A percentile compares a stretch with the other conserved stretches of the same genome.
Evolutionary conservation across 2,329 filamentous ascomycete genomes (phyloP).

Genomic region (Alternaria triticina): DNA sequence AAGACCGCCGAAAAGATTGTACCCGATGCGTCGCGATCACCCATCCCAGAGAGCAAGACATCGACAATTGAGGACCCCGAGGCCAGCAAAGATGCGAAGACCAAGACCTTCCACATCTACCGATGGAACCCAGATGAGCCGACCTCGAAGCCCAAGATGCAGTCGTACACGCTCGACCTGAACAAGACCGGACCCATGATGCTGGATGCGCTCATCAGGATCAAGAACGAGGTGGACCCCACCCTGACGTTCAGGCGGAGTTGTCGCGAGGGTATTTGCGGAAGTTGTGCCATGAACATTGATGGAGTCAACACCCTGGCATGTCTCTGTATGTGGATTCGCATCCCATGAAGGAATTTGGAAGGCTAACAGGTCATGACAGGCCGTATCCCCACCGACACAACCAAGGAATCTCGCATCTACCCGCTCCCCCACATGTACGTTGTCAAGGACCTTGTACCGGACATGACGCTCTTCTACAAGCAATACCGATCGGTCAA

Average conservation of each 20-base stretch:
- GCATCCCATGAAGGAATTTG: not conserved
- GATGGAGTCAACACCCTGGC: constrained; percentile 98
- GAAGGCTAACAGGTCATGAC: constrained; percentile 20
- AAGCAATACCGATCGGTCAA: constrained; percentile 99
- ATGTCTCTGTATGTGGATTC: constrained; percentile 80
- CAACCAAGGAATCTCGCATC: constrained; percentile 82
- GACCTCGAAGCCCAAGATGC: constrained; percentile 91
- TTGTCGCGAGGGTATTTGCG: constrained; percentile 98
- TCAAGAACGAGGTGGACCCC: constrained; percentile 99
- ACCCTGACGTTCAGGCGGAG: constrained; percentile 95
- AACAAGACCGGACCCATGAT: constrained; percentile 99
- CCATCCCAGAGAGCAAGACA: constrained; percentile 59
- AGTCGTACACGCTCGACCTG: constrained; percentile 91
- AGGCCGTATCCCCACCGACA: constrained; percentile 94
- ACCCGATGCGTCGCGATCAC: constrained; percentile 32
- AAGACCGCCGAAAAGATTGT: constrained; percentile 39
- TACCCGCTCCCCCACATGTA: constrained; percentile 99
- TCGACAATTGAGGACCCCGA: constrained; percentile 68
- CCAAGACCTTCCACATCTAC: constrained; percentile 99
- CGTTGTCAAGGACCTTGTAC: constrained; percentile 98
- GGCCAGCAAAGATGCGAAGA: constrained; percentile 62
- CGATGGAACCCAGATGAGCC: constrained; percentile 97
- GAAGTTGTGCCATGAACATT: constrained; percentile 99
- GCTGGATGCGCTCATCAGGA: constrained; percentile 92
- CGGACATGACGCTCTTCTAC: constrained; percentile 98